Conservation (phyloP, 768 basidiomycete species). For the Leucocoprinus birnbaumii region DNA sequence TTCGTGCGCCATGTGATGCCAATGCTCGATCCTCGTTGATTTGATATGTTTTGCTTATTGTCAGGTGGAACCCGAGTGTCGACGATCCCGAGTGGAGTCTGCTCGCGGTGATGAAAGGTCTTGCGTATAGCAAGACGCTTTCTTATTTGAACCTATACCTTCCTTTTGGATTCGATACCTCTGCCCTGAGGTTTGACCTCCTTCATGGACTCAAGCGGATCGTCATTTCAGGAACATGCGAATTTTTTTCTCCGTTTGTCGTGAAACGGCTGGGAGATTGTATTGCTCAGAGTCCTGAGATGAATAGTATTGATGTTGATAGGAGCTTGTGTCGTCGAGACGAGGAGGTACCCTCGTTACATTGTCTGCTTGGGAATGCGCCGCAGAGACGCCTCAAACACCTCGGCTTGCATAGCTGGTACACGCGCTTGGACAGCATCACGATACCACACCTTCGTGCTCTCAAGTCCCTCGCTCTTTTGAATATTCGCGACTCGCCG, state of each 20-base stretch:
- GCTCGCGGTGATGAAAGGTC: slow-evolving; percentile 2
- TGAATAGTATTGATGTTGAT: slow-evolving; percentile 8
- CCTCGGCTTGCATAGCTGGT: slow-evolving; percentile 5
- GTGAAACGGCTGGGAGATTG: slow-evolving; percentile 5
- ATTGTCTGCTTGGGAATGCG: neutral
- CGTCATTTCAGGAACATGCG: slow-evolving; percentile 5
- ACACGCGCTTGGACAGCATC: neutral
- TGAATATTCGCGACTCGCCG: neutral
- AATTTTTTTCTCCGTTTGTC: neutral
- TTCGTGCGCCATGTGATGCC: neutral
- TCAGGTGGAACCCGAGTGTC: neutral
- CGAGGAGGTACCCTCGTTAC: neutral
- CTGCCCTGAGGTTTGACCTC: slow-evolving; percentile 1
- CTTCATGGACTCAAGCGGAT: slow-evolving; percentile 4
- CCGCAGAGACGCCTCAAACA: slow-evolving; percentile 6
- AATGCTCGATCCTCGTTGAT: slow-evolving; percentile 3
- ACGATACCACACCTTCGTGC: slow-evolving; percentile 4
- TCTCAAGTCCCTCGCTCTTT: slow-evolving; percentile 5
- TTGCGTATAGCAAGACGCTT: neutral
- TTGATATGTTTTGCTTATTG: neutral
- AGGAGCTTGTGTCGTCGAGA: neutral
- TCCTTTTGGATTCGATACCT: slow-evolving; percentile 4
- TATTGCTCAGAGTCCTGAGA: slow-evolving; percentile 8
- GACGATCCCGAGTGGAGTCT: slow-evolving; percentile 1
- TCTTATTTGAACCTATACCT: slow-evolving; percentile 5